A percentile compares a stretch with the other conserved stretches of the same genome.
Evolutionary conservation across 306 rosid species (phyloP).

Genomic region (Medicago arabica): DNA sequence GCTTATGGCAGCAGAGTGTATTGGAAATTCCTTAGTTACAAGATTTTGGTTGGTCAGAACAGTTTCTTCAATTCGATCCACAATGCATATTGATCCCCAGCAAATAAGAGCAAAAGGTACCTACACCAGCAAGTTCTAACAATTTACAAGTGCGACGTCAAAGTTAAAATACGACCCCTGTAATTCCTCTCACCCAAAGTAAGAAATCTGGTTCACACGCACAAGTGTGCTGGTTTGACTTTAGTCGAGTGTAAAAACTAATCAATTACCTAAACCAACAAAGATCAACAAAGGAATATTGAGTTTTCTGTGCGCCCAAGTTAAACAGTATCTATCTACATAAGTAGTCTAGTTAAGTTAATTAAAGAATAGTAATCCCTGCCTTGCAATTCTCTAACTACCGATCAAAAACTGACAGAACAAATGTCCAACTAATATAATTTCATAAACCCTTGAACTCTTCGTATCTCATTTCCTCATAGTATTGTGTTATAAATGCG

Average conservation of each 20-base stretch:
- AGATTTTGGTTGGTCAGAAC: not conserved
- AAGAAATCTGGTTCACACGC: not conserved
- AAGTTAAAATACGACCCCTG: constrained; percentile 9
- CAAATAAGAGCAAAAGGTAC: not conserved
- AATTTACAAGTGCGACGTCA: not conserved
- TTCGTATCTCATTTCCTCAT: not conserved
- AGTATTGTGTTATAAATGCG: not conserved
- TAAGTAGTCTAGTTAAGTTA: not conserved
- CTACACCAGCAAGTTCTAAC: too few species aligned
- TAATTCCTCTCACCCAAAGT: not conserved
- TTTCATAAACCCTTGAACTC: not conserved
- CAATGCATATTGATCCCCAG: constrained; percentile 4
- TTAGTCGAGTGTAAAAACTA: not conserved
- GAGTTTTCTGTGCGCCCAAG: not conserved
- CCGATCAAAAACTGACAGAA: not conserved
- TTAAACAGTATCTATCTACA: not conserved
- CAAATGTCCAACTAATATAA: constrained; percentile 8
- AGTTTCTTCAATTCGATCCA: constrained; percentile 3
- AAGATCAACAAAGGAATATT: not conserved
- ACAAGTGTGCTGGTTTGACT: not conserved
- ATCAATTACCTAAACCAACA: constrained; percentile 3
- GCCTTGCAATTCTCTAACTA: not conserved
- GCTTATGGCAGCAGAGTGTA: not conserved
- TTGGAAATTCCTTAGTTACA: constrained; percentile 10
- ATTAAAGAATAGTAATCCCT: not conserved